A percentile compares a stretch with the other conserved stretches of the same genome.
phyloP scores from a whole-genome alignment of 2,329 filamentous ascomycete species.

The Triangularia setosa region DNA sequence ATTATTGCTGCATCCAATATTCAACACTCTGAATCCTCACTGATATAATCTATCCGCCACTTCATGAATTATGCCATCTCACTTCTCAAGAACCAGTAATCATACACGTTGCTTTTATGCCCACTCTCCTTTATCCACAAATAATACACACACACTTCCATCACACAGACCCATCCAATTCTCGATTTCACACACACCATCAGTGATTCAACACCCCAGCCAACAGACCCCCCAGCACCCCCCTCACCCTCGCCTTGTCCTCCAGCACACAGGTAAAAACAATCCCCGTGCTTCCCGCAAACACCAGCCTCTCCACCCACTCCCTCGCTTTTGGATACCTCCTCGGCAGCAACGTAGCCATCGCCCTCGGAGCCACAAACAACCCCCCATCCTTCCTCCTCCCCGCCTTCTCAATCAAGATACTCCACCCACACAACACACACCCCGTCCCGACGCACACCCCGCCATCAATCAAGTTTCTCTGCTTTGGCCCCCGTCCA shows the following conservation, averaged over 20 bases:
- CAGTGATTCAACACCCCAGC: slow-evolving; percentile 35
- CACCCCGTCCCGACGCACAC: slow-evolving; percentile 71
- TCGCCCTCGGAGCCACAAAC: slow-evolving; percentile 75
- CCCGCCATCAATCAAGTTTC: slow-evolving; percentile 55
- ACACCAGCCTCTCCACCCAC: slow-evolving; percentile 63
- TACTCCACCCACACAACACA: slow-evolving; percentile 75
- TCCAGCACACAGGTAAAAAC: slow-evolving; percentile 66
- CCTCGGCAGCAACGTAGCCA: slow-evolving; percentile 70
- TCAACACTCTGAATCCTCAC: not conserved
- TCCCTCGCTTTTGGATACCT: slow-evolving; percentile 60
- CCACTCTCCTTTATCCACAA: no score
- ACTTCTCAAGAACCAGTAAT: not conserved
- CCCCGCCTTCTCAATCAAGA: slow-evolving; percentile 64
- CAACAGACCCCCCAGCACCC: slow-evolving; percentile 62
- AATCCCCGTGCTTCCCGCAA: slow-evolving; percentile 64
- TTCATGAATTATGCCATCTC: not conserved
- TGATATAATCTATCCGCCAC: not conserved
- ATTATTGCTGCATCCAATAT: not conserved
- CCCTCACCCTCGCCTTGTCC: slow-evolving; percentile 59
- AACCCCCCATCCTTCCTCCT: slow-evolving; percentile 72
- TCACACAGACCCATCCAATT: no score
- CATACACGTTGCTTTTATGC: not conserved
- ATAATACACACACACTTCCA: not conserved
- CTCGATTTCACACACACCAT: not conserved
- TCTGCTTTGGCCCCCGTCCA: slow-evolving; percentile 43